These are phyloP conservation scores for Fusarium robinianum DNA, from an alignment of 2,329 filamentous ascomycete genomes.

Conservation along the genomic window DNA sequence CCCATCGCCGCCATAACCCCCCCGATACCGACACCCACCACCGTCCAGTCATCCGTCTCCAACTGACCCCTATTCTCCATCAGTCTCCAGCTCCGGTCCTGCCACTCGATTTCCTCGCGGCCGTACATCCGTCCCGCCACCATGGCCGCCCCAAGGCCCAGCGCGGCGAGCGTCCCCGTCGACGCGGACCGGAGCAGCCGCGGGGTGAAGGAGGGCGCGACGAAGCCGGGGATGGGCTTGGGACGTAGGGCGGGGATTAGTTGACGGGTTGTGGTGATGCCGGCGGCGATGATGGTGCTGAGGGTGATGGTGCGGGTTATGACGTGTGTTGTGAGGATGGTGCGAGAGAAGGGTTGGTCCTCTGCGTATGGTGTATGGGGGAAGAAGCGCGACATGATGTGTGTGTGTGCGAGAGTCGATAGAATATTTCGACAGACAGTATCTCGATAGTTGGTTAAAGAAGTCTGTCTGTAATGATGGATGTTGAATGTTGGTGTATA, in stretches of 20 bases:
- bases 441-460: too few species aligned
- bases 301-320: conserved; percentile 59
- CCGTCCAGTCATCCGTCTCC: conserved; percentile 60
- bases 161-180: conserved; percentile 50
- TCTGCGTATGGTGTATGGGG: conserved; percentile 63
- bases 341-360: conserved; percentile 60
- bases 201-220: conserved; percentile 36
- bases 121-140: conserved; percentile 58
- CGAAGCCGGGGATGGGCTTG: conserved; percentile 37
- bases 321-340: conserved; percentile 64
- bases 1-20: conserved; percentile 42
- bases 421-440: too few species aligned
- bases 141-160: conserved; percentile 49
- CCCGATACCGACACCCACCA: conserved; percentile 47
- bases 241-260: conserved; percentile 38
- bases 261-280: conserved; percentile 43
- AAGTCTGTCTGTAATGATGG: too few species aligned
- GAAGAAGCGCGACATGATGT: conserved; percentile 58
- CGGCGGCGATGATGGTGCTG: conserved; percentile 54
- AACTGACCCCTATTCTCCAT: conserved; percentile 61
- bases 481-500: too few species aligned
- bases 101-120: conserved; percentile 64
- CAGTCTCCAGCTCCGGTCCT: conserved; percentile 65
- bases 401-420: too few species aligned
- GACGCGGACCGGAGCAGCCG: conserved; percentile 52